These are phyloP conservation scores for Termitomyces sp. DNA, from an alignment of 768 basidiomycete genomes.

Conservation along the genomic window DNA sequence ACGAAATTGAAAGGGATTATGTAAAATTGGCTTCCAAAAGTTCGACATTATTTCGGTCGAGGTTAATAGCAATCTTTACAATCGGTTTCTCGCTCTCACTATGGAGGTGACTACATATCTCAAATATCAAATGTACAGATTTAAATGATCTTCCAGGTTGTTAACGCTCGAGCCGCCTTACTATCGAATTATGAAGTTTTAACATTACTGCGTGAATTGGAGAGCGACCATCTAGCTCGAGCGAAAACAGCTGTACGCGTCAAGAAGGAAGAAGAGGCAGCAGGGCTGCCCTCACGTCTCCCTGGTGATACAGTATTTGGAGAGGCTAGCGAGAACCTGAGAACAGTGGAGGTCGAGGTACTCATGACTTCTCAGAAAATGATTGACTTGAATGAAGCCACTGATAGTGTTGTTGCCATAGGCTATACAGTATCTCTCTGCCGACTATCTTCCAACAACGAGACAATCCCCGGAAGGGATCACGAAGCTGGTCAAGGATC, in stretches of 20 bases:
- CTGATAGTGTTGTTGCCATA: constrained; percentile 22
- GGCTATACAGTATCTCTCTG: constrained; percentile 83
- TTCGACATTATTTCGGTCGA: neutral
- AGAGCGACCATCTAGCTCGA: constrained; percentile 64
- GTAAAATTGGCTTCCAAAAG: neutral
- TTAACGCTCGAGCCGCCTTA: constrained; percentile 70
- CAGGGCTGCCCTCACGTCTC: constrained; percentile 20
- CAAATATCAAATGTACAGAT: neutral
- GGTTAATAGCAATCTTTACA: neutral
- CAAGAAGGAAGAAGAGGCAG: constrained; percentile 70
- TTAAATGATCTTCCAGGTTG: constrained; percentile 35
- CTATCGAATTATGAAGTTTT: constrained; percentile 89
- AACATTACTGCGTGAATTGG: constrained; percentile 67
- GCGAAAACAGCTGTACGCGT: constrained; percentile 65
- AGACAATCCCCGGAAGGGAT: constrained; percentile 64
- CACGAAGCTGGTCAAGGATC: constrained; percentile 54
- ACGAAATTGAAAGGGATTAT: neutral
- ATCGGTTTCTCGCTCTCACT: neutral
- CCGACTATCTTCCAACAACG: constrained; percentile 63
- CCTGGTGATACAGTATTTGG: constrained; percentile 7
- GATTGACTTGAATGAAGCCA: neutral
- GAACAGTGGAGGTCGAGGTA: constrained; percentile 85
- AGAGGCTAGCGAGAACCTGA: constrained; percentile 72
- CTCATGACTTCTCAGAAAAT: neutral
- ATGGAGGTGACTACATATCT: constrained; percentile 3